Evolutionary conservation across 345 rosid species (phyloP), one percentile per base, ranked within the genome.

Genomic region (Zanthoxylum bungeanum): DNA sequence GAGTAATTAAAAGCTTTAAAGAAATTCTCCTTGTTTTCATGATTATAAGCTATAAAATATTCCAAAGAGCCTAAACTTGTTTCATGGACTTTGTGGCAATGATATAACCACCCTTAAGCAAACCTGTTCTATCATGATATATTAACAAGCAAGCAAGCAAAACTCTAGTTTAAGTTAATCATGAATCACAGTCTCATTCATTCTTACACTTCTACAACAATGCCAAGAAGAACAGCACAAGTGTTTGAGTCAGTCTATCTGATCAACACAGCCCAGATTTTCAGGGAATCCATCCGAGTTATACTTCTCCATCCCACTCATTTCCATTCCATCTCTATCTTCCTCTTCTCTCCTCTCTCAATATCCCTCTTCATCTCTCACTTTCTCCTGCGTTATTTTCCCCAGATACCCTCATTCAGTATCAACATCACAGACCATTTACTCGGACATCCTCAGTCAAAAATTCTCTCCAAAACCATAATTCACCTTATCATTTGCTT

Each of bases 221-320:
- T 74, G 78, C 47, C 73, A 27, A 70, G 78, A 60, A 74, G 78
- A 52, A 39, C 72, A 39, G n/a, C 68, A 58, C 71, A 34, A 47
- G 46, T 70, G 44, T 55, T 70, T 36, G 52, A 70, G 60, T 64
- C 81, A 7, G 24, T 69, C 42, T 44, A 74, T 66, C 69, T 65
- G 65, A 64, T 62, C 64, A 76, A 60, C 66, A 65, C 75, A 5
- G 19, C 30, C 36, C 75, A 73, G 40, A 73, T 80, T 30, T 62
- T 76, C 34, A 64, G 71, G 57, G 80, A 80, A 80, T 76, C 83
- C 70, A 69, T 80, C 17, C 59, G 83, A 66, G 39, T 70, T n/a
- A 73, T 76, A 60, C 70, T 76, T 60, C 75, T 80, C 39, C 80
- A 73, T 49, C 70, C 73, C 28, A 70, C 77, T 46, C 69, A 73